These are phyloP conservation scores for Cryptococcus sp. DNA, from an alignment of 1,284 basidiomycete species.

Conservation along the genomic window DNA sequence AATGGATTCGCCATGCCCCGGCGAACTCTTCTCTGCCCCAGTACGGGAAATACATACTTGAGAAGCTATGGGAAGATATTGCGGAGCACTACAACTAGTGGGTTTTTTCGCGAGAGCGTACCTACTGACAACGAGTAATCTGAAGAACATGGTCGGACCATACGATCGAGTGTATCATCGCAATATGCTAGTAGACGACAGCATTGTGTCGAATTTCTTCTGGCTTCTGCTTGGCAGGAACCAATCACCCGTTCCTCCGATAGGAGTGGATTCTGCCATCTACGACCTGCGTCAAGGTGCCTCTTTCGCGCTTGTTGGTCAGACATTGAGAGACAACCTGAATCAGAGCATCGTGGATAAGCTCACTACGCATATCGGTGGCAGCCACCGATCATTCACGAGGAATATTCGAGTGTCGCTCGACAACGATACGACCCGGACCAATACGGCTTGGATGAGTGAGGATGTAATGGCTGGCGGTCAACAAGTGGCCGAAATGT, in stretches of 20 bases:
- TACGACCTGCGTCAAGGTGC: conserved; percentile 22
- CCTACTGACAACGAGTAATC: background rate
- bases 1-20: conserved; percentile 20
- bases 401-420: conserved; percentile 16
- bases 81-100: conserved; percentile 23
- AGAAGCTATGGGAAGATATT: conserved; percentile 21
- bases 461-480: conserved; percentile 23
- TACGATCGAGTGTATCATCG: conserved; percentile 23
- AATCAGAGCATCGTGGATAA: conserved; percentile 8
- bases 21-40: conserved; percentile 8
- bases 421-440: conserved; percentile 19
- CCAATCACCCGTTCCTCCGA: conserved; percentile 15
- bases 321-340: conserved; percentile 13
- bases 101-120: background rate
- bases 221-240: conserved; percentile 21
- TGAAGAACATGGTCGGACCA: conserved; percentile 25
- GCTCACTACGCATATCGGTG: conserved; percentile 1
- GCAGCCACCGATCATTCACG: conserved; percentile 11
- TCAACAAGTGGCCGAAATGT: conserved; percentile 15
- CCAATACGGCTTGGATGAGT: conserved; percentile 20
- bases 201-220: conserved; percentile 19
- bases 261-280: conserved; percentile 12
- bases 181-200: conserved; percentile 22
- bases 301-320: conserved; percentile 20
- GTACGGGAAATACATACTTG: conserved; percentile 16